Evolutionary conservation across 306 rosid species (phyloP).

Genomic region (Rosa persica): DNA sequence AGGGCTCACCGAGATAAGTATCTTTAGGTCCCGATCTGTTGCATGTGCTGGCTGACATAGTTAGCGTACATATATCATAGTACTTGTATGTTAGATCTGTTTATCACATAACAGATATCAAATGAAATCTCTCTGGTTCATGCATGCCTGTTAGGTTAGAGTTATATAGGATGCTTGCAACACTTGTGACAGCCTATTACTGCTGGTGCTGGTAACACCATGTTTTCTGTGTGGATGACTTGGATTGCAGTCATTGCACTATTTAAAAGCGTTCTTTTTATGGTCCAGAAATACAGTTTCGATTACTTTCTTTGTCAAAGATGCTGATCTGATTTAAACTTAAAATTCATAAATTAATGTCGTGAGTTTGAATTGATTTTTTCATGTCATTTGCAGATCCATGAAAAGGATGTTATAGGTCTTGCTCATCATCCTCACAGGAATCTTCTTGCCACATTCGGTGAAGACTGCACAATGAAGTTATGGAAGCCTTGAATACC

Average conservation of each 20-base stretch:
- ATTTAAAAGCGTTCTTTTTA: background rate
- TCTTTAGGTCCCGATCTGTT: too few species aligned
- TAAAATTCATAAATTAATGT: background rate
- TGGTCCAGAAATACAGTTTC: background rate
- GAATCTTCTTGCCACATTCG: slow-evolving; percentile 84
- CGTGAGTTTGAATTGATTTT: background rate
- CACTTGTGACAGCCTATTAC: background rate
- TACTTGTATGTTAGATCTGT: background rate
- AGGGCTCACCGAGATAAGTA: background rate
- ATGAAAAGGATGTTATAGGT: slow-evolving; percentile 92
- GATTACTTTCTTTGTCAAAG: background rate
- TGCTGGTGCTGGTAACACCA: background rate
- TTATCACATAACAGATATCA: background rate
- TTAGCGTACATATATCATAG: background rate
- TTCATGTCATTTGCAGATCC: slow-evolving; percentile 53
- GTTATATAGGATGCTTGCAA: background rate
- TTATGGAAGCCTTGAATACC: slow-evolving; percentile 84
- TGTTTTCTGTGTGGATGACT: background rate
- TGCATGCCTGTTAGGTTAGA: background rate
- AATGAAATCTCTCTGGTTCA: background rate
- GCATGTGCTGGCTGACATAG: background rate
- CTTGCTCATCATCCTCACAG: slow-evolving; percentile 96
- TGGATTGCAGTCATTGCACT: background rate
- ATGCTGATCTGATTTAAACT: background rate
- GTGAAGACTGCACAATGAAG: slow-evolving; percentile 92